Evolutionary conservation across 208 protist genomes (phyloP), one percentile per base, ranked within the genome.

Genomic region (Crithidia thermophila): DNA sequence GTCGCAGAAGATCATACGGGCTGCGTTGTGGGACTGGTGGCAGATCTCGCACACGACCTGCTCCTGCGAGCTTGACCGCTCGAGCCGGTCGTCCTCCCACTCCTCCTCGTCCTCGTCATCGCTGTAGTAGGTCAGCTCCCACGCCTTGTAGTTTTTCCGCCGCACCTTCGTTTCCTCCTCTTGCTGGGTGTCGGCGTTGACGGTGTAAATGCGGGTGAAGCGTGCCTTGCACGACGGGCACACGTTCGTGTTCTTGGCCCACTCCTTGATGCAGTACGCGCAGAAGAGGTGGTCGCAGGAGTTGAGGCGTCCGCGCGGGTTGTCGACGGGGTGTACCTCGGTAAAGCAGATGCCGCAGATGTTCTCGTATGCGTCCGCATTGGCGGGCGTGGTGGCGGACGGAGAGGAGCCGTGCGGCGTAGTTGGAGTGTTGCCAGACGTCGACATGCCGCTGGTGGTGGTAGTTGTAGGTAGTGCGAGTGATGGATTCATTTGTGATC

Each of bases 341-440:
- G 88, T 93, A 69, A 91, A 93, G 56, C 91, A 96, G 51, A 96
- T 90, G 13, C 86, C 87, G 52, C 91, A 96, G 1, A 91, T 55
- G 23, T 58, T 79, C 14, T 85, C 81, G 37, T 87, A 83, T 21
- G 43, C 60, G n/a, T 58, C 69, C 0, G 64, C n/a, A n/a, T n/a
- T 16, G 18, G 60, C 31, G 25, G 16, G 34, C 43, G 14, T 25
- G 6, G 43, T n/a, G 21, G 43, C 6, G 39, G 39, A 43, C 16
- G 39, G 16, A 10, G 39, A 43, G 13, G 39, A 43, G 10, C 10
- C 39, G n/a, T n/a, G n/a, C n/a, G n/a, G n/a, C n/a, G n/a, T n/a
- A n/a, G n/a, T n/a, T n/a, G 39, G 16, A 43, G 39, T 30, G 1
- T 14, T 33, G 18, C n/a, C 21, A 10, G 30, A 16, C 20, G 23